Conservation (phyloP, 2,329 filamentous ascomycete species). For the Pseudogymnoascus sp. region DNA sequence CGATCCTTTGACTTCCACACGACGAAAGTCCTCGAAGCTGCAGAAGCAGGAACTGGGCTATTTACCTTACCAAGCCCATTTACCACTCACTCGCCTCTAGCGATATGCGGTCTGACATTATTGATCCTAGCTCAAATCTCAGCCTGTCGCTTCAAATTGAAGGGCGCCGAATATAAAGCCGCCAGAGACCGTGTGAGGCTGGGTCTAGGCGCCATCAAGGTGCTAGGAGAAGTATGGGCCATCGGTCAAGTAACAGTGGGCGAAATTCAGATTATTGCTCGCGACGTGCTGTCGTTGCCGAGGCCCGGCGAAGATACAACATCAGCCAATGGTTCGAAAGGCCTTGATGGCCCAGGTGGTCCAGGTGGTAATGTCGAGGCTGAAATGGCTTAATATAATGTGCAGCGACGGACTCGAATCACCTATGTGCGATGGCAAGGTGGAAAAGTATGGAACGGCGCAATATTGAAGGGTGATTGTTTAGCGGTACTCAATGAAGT, state of each 20-base stretch:
- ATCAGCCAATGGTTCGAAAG: not conserved
- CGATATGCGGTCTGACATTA: not conserved
- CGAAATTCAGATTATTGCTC: not conserved
- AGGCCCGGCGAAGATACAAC: not conserved
- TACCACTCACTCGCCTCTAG: not conserved
- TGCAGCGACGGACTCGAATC: not conserved
- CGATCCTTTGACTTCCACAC: not conserved
- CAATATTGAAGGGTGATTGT: not conserved
- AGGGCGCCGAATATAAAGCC: not conserved
- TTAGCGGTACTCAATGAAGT: not conserved
- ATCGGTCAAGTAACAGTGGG: not conserved
- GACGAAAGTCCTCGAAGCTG: not conserved
- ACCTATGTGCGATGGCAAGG: not conserved
- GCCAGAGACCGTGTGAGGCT: slow-evolving; percentile 2
- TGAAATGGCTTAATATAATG: not conserved
- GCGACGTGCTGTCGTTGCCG: not conserved
- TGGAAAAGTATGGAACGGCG: not conserved
- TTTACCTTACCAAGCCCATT: slow-evolving; percentile 1
- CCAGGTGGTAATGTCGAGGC: not conserved
- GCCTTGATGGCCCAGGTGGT: not conserved
- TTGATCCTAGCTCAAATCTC: not conserved
- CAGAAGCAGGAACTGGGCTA: not conserved
- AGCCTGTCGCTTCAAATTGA: slow-evolving; percentile 1
- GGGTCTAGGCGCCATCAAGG: not conserved
- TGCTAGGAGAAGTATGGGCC: not conserved